These are phyloP conservation scores for Mucor racemosus DNA, from an alignment of 371 early-diverging fungal genomes.

Conservation along the genomic window DNA sequence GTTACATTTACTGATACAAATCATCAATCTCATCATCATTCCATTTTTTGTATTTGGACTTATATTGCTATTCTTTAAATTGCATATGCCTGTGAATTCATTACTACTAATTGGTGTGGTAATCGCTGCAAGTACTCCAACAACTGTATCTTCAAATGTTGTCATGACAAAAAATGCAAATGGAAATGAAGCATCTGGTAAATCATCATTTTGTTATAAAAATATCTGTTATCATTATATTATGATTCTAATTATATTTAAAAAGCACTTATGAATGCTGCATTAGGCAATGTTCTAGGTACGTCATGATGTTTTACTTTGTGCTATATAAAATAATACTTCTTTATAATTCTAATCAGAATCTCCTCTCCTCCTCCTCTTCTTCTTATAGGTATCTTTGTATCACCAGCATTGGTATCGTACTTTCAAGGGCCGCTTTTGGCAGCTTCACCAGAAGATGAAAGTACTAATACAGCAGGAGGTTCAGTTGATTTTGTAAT, in stretches of 20 bases:
- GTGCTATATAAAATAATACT: neutral
- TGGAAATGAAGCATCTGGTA: constrained; percentile 73
- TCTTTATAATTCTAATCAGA: too few relatives aligned
- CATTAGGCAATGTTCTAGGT: constrained; percentile 69
- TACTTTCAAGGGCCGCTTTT: constrained; percentile 43
- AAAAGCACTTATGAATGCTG: constrained; percentile 68
- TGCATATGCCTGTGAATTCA: constrained; percentile 53
- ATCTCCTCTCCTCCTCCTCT: neutral
- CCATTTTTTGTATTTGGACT: constrained; percentile 71
- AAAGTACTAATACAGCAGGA: constrained; percentile 36
- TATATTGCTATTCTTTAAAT: constrained; percentile 52
- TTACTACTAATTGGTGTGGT: constrained; percentile 70
- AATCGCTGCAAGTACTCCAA: constrained; percentile 73
- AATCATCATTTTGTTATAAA: neutral
- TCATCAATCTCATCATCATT: constrained; percentile 64
- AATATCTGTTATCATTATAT: neutral
- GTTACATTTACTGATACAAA: constrained; percentile 68
- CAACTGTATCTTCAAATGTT: constrained; percentile 81
- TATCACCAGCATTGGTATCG: constrained; percentile 62
- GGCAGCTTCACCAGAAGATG: constrained; percentile 49
- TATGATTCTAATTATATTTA: neutral
- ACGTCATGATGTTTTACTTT: constrained; percentile 15
- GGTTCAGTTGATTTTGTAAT: constrained; percentile 53
- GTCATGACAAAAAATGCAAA: constrained; percentile 78
- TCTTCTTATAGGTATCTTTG: constrained; percentile 60